Conservation (phyloP, 305 asterid species). For the Withania somnifera region DNA sequence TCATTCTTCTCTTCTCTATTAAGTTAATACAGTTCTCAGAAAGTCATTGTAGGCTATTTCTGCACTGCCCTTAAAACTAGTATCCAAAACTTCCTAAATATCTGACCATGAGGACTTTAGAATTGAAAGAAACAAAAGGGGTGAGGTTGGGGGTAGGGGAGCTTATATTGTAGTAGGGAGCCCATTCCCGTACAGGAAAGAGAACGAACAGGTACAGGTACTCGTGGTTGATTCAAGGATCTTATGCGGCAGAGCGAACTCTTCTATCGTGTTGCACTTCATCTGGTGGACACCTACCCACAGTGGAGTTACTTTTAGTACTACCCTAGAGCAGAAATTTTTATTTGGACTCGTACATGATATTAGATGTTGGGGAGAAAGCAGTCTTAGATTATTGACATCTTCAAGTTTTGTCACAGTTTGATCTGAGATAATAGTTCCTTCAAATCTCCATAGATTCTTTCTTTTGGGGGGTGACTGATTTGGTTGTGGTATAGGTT, state of each 20-base stretch:
- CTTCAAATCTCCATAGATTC: not conserved
- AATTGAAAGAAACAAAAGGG: not conserved
- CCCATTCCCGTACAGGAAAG: not conserved
- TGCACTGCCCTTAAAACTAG: not conserved
- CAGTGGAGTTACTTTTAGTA: not conserved
- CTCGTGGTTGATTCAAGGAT: not conserved
- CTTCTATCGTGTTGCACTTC: not conserved
- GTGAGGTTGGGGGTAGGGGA: not conserved
- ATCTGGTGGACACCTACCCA: not conserved
- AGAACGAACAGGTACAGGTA: not conserved
- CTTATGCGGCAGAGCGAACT: not conserved
- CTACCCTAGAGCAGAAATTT: not conserved
- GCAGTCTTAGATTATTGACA: not conserved
- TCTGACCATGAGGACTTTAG: not conserved
- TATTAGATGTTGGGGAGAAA: not conserved
- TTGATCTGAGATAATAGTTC: not conserved
- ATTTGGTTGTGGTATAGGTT: slow-evolving; percentile 30
- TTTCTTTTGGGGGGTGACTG: not conserved
- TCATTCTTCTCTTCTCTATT: not conserved
- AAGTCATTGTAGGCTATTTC: not conserved
- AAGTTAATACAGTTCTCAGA: not conserved
- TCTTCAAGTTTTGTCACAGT: not conserved
- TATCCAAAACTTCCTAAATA: not conserved
- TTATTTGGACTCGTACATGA: not conserved
- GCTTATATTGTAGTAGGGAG: not conserved